Percentiles rank a stretch among this genome's conserved stretches.
These are phyloP conservation scores for Neurospora terricola DNA, from an alignment of 495 filamentous ascomycete genomes.

Conservation along the genomic window DNA sequence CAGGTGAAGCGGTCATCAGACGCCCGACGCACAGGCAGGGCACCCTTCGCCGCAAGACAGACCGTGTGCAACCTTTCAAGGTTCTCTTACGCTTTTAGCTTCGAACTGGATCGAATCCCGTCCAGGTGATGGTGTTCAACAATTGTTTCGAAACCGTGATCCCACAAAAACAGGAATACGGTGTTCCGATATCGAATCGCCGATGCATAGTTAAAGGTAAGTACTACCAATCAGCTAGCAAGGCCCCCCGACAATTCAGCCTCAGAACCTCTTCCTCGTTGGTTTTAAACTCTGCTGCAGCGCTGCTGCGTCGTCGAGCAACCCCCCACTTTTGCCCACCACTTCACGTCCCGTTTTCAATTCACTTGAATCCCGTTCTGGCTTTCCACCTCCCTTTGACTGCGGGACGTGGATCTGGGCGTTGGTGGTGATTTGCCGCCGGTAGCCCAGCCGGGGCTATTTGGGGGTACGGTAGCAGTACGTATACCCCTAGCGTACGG, in stretches of 20 bases:
- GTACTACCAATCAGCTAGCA: background rate
- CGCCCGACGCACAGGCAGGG: background rate
- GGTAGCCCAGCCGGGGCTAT: background rate
- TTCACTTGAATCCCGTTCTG: background rate
- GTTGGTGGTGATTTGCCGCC: background rate
- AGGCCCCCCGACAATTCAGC: background rate
- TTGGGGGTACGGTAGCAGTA: background rate
- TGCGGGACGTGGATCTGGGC: background rate
- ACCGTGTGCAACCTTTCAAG: background rate
- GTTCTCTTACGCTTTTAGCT: background rate
- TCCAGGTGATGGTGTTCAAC: background rate
- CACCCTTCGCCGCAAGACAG: background rate
- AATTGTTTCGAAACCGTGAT: background rate
- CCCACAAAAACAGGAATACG: background rate
- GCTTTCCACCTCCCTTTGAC: background rate
- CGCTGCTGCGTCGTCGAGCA: background rate
- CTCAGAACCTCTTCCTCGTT: background rate
- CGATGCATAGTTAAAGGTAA: background rate
- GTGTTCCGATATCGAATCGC: background rate
- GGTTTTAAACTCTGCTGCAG: background rate
- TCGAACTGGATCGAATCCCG: background rate
- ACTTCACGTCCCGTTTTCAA: background rate
- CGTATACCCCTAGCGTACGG: background rate
- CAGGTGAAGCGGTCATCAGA: background rate
- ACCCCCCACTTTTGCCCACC: background rate